A percentile compares a stretch with the other conserved stretches of the same genome.
Evolutionary conservation across 441 rosid genomes (phyloP).

Genomic region (Gossypium schwendimanii): DNA sequence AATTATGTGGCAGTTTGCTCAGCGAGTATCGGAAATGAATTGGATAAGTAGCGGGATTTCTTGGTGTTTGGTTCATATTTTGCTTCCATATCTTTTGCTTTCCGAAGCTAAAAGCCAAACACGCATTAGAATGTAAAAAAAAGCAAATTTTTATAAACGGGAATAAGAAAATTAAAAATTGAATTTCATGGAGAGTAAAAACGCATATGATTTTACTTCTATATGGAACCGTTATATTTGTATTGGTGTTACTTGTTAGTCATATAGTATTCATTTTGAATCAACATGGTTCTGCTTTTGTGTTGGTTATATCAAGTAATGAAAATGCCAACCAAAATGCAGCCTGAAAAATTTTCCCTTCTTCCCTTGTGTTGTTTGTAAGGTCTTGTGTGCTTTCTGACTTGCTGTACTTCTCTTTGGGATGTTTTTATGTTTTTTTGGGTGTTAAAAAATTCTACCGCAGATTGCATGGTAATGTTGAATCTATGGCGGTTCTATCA

Average conservation of each 20-base stretch:
- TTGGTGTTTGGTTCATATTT: background rate
- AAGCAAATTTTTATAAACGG: background rate
- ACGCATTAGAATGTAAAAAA: background rate
- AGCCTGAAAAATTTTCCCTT: background rate
- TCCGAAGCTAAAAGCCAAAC: background rate
- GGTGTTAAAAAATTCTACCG: constrained; percentile 13
- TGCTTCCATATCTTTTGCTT: background rate
- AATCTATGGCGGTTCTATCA: constrained; percentile 71
- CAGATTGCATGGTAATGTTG: constrained; percentile 90
- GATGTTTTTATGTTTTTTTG: background rate
- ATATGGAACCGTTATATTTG: background rate
- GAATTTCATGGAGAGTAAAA: background rate
- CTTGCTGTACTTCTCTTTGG: constrained; percentile 1
- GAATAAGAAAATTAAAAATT: background rate
- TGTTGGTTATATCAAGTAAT: background rate
- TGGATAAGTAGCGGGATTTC: background rate
- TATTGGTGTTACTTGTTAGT: background rate
- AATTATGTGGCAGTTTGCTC: background rate
- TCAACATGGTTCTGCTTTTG: background rate
- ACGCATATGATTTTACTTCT: background rate
- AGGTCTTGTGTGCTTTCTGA: background rate
- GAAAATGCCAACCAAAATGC: background rate
- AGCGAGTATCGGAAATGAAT: background rate
- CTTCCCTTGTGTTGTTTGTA: background rate
- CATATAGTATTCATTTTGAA: background rate